Evolutionary conservation across 371 early-diverging fungal species (phyloP), one percentile per base, ranked within the genome.

Genomic region (Parasitella parasitica): DNA sequence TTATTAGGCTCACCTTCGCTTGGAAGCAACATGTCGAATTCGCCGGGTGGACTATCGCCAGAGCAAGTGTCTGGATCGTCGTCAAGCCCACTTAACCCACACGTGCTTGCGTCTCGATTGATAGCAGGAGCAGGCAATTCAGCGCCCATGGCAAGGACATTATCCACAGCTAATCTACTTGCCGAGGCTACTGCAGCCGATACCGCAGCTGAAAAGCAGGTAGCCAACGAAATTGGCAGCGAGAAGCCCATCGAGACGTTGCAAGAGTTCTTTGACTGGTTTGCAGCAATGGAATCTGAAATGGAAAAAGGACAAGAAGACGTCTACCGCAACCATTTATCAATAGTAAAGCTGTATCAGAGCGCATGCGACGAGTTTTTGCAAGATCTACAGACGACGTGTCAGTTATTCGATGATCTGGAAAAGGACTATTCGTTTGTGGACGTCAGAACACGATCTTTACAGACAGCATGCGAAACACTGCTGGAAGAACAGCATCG

Each of bases 241-340:
- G 66, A 63, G 54, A 76, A 77, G 59, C 86, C 91, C 4, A 87
- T 96, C 49, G 91, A 93, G 36, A 94, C 89, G 0, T 82, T 92
- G 0, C 92, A 94, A 32, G 90, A 95, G 70, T 96, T 96, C 63
- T 83, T 94, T 57, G 89, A 91, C 51, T 96, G 97, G 97, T 94
- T 88, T 73, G 82, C 91, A n/a, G 57, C 59, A 1, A 82, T 91
- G 30, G 94, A 95, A 71, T 71, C 81, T 24, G 87, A 89, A 51
- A 91, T 94, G 80, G 94, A 92, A 56, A 83, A 85, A 48, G 93
- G 89, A 56, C 92, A 91, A 64, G 94, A 92, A 65, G 93, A 93
- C 65, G 81, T 88, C 6, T 93, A 93, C 67, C 80, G 79, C 6
- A 85, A 86, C 54, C 87, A 89, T 65, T 56, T 86, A 15, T 70